A percentile compares a stretch with the other conserved stretches of the same genome.
Evolutionary conservation across 2,329 filamentous ascomycete genomes (phyloP).

Genomic region (Trichophyton benhamiae): DNA sequence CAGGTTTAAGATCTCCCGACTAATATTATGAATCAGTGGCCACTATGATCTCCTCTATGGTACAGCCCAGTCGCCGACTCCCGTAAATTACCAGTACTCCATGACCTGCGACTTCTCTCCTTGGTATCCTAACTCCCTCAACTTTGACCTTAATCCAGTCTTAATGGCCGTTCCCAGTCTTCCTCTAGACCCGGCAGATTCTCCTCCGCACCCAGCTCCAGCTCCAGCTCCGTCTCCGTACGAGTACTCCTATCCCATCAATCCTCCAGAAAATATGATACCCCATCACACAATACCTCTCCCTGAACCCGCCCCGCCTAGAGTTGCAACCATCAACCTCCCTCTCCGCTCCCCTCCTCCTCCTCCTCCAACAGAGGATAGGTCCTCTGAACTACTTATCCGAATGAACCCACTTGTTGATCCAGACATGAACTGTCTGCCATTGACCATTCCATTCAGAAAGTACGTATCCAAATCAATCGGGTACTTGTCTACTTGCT

Average conservation of each 20-base stretch:
- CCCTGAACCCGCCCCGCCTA: conserved; percentile 2
- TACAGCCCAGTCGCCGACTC: conserved; percentile 32
- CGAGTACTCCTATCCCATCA: conserved; percentile 17
- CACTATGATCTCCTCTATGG: conserved; percentile 94
- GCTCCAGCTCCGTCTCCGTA: conserved; percentile 20
- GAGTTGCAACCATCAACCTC: neutral
- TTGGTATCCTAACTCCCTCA: conserved; percentile 28
- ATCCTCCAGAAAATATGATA: conserved; percentile 18
- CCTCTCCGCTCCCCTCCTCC: conserved; percentile 18
- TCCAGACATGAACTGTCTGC: conserved; percentile 30
- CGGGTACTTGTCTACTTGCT: neutral
- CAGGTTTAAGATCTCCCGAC: neutral
- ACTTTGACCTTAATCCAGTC: conserved; percentile 30
- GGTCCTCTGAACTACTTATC: conserved; percentile 21
- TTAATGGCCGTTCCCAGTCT: conserved; percentile 32
- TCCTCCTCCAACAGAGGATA: conserved; percentile 13
- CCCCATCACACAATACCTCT: conserved; percentile 2
- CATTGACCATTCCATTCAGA: conserved; percentile 29
- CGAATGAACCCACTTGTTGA: conserved; percentile 32
- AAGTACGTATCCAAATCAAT: conserved; percentile 23
- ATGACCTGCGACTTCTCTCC: conserved; percentile 28
- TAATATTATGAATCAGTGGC: conserved; percentile 38
- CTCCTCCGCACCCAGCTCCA: conserved; percentile 8
- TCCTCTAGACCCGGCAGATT: conserved; percentile 27
- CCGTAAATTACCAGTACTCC: conserved; percentile 32